Base-by-base conservation (phyloP, 1,284 basidiomycete genomes). In the Microbotryum violaceum region DNA sequence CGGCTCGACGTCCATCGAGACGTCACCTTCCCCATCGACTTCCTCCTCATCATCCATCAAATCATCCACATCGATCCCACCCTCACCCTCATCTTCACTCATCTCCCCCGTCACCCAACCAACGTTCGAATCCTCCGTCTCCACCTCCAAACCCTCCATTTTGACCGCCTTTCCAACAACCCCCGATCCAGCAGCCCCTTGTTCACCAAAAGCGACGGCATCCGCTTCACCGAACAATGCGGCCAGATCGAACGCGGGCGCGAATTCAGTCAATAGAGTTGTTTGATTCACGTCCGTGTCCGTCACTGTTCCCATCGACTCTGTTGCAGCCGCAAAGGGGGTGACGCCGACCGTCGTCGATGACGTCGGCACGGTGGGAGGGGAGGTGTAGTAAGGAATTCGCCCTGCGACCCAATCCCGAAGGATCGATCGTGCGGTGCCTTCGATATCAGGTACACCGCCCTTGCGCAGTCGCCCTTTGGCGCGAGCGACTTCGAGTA, bases 371-470 rank as follows among this genome's bases (percentile, higher is more conserved):
- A 88, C 89, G 0, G 86, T 73, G 0, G 94, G 93, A 3, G 92
- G 89, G 1, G 79, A 75, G 1, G 90, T 89, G 76, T 82, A 88
- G 77, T 91, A 97, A 0, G 88, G 86, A 29, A 97, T 97, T 73
- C 91, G 92, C 71, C 97, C 91, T 66, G 89, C 84, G 73, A 97
- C 97, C 93, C 94, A 97, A 74, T 98, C 94, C 53, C 82, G 83
- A 5, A 98, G 77, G n/a, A 97, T 82, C 18, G 86, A 85, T 33
- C 89, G 84, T 0, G 92, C 91, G 0, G 90, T 83, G 0, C 86
- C 82, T 52, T 88, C 83, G 21, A 94, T 75, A 75, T 97, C 92
- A 0, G 94, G 92, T 3, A 91, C 87, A 60, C 93, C 94, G 37
- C 93, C 93, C 79, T 91, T 93, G 56, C 88, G 81, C 6, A 96